Conservation (phyloP, 352 stramenopile genomes). For the Globisporangium spinosum region DNA sequence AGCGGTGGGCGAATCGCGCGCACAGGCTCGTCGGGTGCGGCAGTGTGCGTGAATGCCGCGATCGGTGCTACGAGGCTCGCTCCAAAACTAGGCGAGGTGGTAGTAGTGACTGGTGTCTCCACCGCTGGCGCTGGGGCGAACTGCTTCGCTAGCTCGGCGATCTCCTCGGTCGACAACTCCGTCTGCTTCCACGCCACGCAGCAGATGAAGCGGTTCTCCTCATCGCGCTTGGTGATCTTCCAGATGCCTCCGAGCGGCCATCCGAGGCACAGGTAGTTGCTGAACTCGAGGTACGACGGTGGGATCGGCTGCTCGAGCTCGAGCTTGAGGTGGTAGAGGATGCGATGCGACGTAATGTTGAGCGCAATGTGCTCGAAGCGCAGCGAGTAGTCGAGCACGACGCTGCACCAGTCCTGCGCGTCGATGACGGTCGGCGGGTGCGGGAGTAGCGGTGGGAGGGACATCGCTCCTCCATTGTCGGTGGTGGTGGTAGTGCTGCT, state of each 20-base stretch:
- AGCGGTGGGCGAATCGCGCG: slow-evolving; percentile 7
- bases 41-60: background rate
- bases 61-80: slow-evolving; percentile 5
- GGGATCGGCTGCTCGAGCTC: slow-evolving; percentile 41
- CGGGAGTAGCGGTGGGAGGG: background rate
- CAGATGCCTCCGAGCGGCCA: slow-evolving; percentile 52
- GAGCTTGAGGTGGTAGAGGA: slow-evolving; percentile 44
- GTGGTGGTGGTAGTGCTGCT: background rate
- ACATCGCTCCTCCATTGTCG: background rate
- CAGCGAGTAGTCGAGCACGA: slow-evolving; percentile 37
- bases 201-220: slow-evolving; percentile 27
- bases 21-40: background rate
- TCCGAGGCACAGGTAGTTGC: slow-evolving; percentile 41
- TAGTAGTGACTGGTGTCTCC: background rate
- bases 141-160: slow-evolving; percentile 35
- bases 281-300: slow-evolving; percentile 25
- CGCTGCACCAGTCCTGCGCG: slow-evolving; percentile 42
- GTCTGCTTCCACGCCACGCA: slow-evolving; percentile 52
- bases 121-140: slow-evolving; percentile 14
- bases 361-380: slow-evolving; percentile 42
- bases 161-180: slow-evolving; percentile 36
- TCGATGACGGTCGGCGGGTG: slow-evolving; percentile 8
- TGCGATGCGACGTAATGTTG: slow-evolving; percentile 40
- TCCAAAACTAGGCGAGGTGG: background rate
- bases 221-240: slow-evolving; percentile 35